phyloP scores from a whole-genome alignment of 805 yeast genomes.

The Blastobotrys parvus region DNA sequence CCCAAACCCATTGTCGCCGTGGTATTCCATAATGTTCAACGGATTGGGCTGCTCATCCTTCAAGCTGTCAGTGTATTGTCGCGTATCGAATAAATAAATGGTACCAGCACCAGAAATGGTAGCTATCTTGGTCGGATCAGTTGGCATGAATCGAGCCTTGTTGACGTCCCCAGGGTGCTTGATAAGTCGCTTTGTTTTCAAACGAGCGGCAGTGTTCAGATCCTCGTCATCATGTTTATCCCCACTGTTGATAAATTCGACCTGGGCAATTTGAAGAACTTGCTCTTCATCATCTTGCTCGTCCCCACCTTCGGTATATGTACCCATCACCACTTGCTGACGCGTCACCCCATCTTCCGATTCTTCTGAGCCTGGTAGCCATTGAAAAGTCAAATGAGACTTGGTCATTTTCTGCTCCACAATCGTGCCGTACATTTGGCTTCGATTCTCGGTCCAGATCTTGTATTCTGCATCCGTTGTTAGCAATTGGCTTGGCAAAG shows the following conservation, averaged over 20 bases:
- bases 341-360: conserved; percentile 19
- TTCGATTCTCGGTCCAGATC: conserved; percentile 52
- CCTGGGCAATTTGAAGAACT: neutral
- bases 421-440: conserved; percentile 44
- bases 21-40: no score
- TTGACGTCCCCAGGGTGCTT: conserved; percentile 61
- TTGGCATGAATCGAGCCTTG: conserved; percentile 47
- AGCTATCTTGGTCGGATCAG: conserved; percentile 39
- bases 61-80: conserved; percentile 6
- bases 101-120: conserved; percentile 41
- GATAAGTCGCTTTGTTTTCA: conserved; percentile 40
- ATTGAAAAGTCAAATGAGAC: conserved; percentile 51
- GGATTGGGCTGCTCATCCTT: no score
- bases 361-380: conserved; percentile 41
- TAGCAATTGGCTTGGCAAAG: neutral
- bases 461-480: conserved; percentile 32
- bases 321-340: conserved; percentile 45
- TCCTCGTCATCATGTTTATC: conserved; percentile 26
- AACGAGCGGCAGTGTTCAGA: neutral
- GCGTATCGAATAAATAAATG: conserved; percentile 23
- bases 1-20: conserved; percentile 59
- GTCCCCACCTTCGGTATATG: conserved; percentile 35
- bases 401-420: conserved; percentile 43
- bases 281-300: neutral
- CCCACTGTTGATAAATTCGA: conserved; percentile 25